A percentile compares a stretch with the other conserved stretches of the same genome.
Evolutionary conservation across 176 grass and related monocot genomes (phyloP).

Genomic region (Lolium rigidum): DNA sequence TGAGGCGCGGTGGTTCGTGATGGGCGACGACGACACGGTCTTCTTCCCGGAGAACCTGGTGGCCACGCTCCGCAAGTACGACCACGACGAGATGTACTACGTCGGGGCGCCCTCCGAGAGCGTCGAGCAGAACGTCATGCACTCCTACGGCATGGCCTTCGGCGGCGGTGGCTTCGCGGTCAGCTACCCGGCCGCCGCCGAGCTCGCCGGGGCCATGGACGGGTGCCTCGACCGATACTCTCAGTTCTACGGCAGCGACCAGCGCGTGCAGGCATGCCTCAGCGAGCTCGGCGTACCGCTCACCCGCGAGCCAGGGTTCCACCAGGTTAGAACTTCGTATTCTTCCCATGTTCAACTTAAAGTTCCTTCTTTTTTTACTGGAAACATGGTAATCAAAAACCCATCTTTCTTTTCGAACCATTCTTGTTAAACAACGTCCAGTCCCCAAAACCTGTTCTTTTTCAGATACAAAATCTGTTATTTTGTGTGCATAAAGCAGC

Average conservation of each 20-base stretch:
- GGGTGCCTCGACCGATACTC: conserved; percentile 78
- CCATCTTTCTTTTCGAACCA: background rate
- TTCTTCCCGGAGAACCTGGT: conserved; percentile 95
- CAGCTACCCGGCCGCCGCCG: conserved; percentile 78
- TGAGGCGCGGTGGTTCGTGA: conserved; percentile 81
- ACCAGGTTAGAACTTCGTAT: conserved; percentile 54
- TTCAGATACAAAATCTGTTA: too few relatives aligned
- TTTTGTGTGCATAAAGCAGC: background rate
- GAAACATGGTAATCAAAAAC: background rate
- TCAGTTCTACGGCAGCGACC: conserved; percentile 81
- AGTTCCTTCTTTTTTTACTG: background rate
- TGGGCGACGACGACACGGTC: conserved; percentile 98
- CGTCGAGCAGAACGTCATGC: conserved; percentile 92
- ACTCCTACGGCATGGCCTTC: conserved; percentile 93
- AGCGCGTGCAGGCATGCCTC: conserved; percentile 88
- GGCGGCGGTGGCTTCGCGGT: conserved; percentile 92
- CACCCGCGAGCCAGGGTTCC: conserved; percentile 91
- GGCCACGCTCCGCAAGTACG: conserved; percentile 82
- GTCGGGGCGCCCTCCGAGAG: conserved; percentile 92
- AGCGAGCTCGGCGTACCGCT: conserved; percentile 85
- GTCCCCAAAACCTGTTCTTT: too few relatives aligned
- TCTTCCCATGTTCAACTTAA: background rate
- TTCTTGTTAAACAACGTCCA: too few relatives aligned
- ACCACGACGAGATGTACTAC: conserved; percentile 93
- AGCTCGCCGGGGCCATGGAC: conserved; percentile 64